phyloP scores from a whole-genome alignment of 441 rosid genomes.

The Kokia cookei region DNA sequence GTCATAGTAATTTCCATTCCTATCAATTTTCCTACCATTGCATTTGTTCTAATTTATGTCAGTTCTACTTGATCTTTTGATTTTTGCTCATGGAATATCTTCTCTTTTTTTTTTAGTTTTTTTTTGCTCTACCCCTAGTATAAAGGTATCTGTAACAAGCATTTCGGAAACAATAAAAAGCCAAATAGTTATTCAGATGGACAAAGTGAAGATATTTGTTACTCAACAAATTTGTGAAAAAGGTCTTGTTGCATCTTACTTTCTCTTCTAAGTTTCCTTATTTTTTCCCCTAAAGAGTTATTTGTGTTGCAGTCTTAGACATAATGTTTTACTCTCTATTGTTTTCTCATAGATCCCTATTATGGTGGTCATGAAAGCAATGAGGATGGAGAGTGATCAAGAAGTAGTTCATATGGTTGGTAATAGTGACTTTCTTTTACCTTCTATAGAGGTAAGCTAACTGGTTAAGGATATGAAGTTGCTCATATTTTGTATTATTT shows the following conservation, averaged over 20 bases:
- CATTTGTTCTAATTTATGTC: too few relatives aligned
- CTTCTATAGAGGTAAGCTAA: constrained; percentile 76
- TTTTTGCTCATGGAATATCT: too few relatives aligned
- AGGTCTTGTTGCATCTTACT: constrained; percentile 26
- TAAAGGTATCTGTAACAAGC: constrained; percentile 91
- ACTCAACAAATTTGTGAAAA: constrained; percentile 64
- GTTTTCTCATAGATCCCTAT: constrained; percentile 60
- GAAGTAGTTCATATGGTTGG: constrained; percentile 95
- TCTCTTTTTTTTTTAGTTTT: too few relatives aligned
- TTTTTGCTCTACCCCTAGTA: constrained; percentile 29
- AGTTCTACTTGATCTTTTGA: too few relatives aligned
- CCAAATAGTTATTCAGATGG: constrained; percentile 84
- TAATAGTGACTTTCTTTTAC: constrained; percentile 65
- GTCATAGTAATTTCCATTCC: not conserved
- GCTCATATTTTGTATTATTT: not conserved
- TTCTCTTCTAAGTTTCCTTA: not conserved
- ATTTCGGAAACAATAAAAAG: constrained; percentile 83
- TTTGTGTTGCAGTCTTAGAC: not conserved
- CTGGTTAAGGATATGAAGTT: not conserved
- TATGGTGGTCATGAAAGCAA: constrained; percentile 83
- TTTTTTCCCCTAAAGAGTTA: not conserved
- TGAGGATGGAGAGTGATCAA: constrained; percentile 98
- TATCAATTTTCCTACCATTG: not conserved
- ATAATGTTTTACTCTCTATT: not conserved
- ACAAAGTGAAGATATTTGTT: constrained; percentile 77